Evolutionary conservation across 768 basidiomycete species (phyloP).

Genomic region (Collybiopsis confluens): DNA sequence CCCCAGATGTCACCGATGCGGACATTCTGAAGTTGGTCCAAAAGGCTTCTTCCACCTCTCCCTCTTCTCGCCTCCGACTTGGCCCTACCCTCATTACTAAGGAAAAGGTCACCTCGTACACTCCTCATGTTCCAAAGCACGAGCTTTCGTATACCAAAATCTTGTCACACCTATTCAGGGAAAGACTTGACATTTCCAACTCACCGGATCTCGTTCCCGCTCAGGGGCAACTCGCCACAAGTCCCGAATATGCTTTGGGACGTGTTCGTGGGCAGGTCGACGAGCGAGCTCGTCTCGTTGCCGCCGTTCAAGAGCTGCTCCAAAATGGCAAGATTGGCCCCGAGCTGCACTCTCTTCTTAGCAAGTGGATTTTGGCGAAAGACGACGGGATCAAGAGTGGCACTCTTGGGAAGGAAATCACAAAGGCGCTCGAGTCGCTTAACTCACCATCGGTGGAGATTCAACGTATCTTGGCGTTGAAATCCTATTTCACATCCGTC

Average conservation of each 20-base stretch:
- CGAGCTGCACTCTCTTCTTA: conserved; percentile 67
- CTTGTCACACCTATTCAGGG: conserved; percentile 72
- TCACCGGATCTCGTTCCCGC: conserved; percentile 67
- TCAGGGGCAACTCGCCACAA: conserved; percentile 75
- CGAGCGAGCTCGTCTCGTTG: conserved; percentile 63
- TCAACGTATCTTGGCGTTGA: conserved; percentile 54
- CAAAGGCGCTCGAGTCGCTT: conserved; percentile 41
- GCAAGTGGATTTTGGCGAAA: conserved; percentile 75
- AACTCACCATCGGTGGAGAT: conserved; percentile 40
- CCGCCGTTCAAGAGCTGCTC: conserved; percentile 62
- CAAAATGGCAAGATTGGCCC: conserved; percentile 41
- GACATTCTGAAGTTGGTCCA: conserved; percentile 54
- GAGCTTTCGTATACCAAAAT: conserved; percentile 91
- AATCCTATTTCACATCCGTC: conserved; percentile 56
- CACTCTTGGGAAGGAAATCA: conserved; percentile 53
- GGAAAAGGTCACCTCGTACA: conserved; percentile 9
- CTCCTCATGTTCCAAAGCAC: conserved; percentile 79
- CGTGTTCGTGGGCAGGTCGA: conserved; percentile 82
- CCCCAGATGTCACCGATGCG: conserved; percentile 28
- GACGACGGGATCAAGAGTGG: conserved; percentile 66
- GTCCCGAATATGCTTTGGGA: conserved; percentile 93
- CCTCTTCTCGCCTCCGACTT: conserved; percentile 44
- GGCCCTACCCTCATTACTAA: conserved; percentile 29
- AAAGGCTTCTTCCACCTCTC: conserved; percentile 27
- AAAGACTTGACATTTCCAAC: conserved; percentile 81